A percentile compares a stretch with the other conserved stretches of the same genome.
These are phyloP conservation scores for Trichoderma afroharzianum DNA, from an alignment of 2,329 filamentous ascomycete genomes.

Conservation along the genomic window DNA sequence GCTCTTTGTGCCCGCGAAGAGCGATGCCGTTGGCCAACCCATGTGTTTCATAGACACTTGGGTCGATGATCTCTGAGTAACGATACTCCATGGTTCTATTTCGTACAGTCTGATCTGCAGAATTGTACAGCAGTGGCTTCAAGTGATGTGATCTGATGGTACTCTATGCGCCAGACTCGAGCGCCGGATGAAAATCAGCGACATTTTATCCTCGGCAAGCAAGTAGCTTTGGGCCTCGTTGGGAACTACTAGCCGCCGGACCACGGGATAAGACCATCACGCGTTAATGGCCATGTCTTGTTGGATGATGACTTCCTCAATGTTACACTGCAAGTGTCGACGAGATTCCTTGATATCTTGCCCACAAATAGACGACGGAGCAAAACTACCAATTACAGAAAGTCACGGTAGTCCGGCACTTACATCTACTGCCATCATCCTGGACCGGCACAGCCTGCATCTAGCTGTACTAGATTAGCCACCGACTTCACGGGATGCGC, in stretches of 20 bases:
- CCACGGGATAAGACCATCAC: not conserved
- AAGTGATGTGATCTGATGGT: not conserved
- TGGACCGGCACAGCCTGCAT: not conserved
- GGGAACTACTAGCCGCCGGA: not conserved
- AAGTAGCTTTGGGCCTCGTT: not conserved
- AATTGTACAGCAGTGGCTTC: not conserved
- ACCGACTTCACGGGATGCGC: not conserved
- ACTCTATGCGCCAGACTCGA: not conserved
- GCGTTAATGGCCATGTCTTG: not conserved
- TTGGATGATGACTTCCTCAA: not conserved
- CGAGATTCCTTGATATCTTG: not conserved
- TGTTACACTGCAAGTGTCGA: not conserved
- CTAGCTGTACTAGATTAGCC: not conserved
- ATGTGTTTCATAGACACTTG: not conserved
- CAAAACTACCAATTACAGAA: not conserved
- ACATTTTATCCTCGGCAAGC: not conserved
- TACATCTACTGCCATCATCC: not conserved
- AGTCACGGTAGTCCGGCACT: not conserved
- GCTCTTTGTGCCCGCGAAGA: not conserved
- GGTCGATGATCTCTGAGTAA: not conserved
- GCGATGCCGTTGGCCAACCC: not conserved
- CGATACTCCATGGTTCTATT: not conserved
- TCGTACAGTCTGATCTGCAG: not conserved
- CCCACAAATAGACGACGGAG: not conserved
- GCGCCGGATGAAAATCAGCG: not conserved